A percentile compares a stretch with the other conserved stretches of the same genome.
phyloP scores from a whole-genome alignment of 129 eudicot genomes.

The sunflower (Helianthus annuus) region HanXRQr2.0-SUNRISE NC_035440.2:131125299-131125798 shows the following conservation, averaged over 20 bases:
- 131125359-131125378: neutral
- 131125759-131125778: neutral
- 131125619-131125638: constrained; percentile 1
- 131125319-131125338: neutral
- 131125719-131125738: constrained; percentile 41
- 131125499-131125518: constrained; percentile 96
- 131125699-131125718: constrained; percentile 33
- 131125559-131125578: constrained; percentile 69
- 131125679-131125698: constrained; percentile 35
- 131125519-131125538: constrained; percentile 93
- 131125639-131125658: constrained; percentile 6
- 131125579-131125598: constrained; percentile 19
- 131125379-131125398: neutral
- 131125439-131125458: constrained; percentile 1
- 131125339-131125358: neutral
- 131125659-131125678: constrained; percentile 32
- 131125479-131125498: constrained; percentile 87
- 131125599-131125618: constrained; percentile 17
- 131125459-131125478: constrained; percentile 61
- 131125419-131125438: too few species aligned
- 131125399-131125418: neutral
- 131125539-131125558: constrained; percentile 90
- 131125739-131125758: constrained; percentile 39
- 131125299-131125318: neutral
- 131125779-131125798: neutral